Conservation (phyloP, 192 early-diverging fungal species). For the Backusella westeae region DNA sequence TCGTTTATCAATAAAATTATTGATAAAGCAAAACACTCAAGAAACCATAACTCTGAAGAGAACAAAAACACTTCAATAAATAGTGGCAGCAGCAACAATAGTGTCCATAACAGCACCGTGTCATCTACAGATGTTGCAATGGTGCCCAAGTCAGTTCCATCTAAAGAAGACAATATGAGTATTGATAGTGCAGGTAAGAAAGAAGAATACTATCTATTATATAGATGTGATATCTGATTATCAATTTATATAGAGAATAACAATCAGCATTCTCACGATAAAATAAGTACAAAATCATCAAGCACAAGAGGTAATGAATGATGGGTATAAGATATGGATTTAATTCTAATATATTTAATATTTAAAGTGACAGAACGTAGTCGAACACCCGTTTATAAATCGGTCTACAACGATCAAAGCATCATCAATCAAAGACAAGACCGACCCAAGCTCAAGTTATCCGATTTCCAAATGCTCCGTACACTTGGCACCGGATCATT, state of each 20-base stretch:
- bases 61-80: neutral
- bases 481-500: conserved; percentile 98
- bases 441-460: conserved; percentile 59
- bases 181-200: neutral
- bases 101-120: neutral
- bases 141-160: conserved; percentile 9
- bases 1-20: conserved; percentile 38
- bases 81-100: neutral
- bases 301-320: neutral
- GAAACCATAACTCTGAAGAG: conserved; percentile 6
- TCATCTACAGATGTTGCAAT: conserved; percentile 6
- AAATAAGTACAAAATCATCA: neutral
- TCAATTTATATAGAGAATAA: neutral
- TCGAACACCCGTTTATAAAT: neutral
- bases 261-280: neutral
- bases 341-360: neutral
- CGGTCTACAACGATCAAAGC: conserved; percentile 29
- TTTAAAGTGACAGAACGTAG: neutral
- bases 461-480: conserved; percentile 82
- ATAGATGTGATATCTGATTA: neutral
- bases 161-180: conserved; percentile 9
- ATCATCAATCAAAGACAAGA: conserved; percentile 31
- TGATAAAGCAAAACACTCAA: conserved; percentile 26
- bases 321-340: neutral
- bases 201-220: neutral